phyloP scores from a whole-genome alignment of 2,329 filamentous ascomycete genomes.

The Phialophora chinensis region DNA sequence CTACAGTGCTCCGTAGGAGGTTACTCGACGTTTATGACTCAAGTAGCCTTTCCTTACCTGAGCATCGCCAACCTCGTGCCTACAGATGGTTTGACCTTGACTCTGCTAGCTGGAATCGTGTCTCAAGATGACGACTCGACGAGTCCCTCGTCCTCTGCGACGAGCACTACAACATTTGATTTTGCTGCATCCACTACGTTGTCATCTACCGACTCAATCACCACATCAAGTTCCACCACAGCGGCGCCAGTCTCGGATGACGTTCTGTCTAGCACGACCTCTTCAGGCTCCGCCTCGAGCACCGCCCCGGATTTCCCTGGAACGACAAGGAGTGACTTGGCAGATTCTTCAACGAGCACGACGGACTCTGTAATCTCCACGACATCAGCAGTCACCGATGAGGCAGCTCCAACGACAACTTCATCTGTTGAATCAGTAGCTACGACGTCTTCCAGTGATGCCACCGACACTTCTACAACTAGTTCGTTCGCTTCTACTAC shows the following conservation, averaged over 20 bases:
- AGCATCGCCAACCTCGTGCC: slow-evolving; percentile 1
- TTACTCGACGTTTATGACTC: slow-evolving; percentile 2
- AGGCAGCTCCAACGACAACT: neutral
- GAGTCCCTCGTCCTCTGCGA: neutral
- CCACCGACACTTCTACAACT: neutral
- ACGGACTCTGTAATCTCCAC: neutral
- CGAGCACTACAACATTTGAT: slow-evolving; percentile 11
- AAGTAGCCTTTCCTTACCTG: slow-evolving; percentile 5
- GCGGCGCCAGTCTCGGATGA: neutral
- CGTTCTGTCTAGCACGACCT: neutral
- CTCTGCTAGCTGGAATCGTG: slow-evolving; percentile 4
- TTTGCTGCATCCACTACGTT: neutral
- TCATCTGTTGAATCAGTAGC: neutral
- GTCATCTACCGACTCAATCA: neutral
- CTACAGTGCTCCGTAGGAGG: slow-evolving; percentile 2
- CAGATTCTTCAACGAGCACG: neutral
- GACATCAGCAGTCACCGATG: neutral
- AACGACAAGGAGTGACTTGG: neutral
- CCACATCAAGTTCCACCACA: neutral
- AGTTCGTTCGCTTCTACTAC: neutral
- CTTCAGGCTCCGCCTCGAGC: neutral
- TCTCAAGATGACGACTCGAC: neutral
- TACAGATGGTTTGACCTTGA: slow-evolving; percentile 3
- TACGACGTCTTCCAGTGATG: neutral
- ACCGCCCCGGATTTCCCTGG: neutral